These are phyloP conservation scores for Leptographium lundbergii DNA, from an alignment of 2,329 filamentous ascomycete species.

Conservation along the genomic window DNA sequence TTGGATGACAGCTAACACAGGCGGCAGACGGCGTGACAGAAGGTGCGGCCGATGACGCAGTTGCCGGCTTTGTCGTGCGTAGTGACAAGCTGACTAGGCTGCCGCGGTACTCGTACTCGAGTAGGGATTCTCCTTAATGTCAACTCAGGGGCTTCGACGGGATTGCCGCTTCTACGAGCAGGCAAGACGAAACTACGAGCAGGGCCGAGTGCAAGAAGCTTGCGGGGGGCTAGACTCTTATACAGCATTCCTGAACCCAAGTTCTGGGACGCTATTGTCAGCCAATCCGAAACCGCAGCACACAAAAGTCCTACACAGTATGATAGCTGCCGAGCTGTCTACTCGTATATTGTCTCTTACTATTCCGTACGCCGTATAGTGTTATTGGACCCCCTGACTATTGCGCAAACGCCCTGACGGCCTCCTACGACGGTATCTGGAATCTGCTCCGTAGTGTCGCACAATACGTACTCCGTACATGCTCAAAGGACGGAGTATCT, in stretches of 20 bases:
- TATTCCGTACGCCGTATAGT: too few relatives aligned
- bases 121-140: too few relatives aligned
- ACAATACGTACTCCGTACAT: neutral
- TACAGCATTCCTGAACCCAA: neutral
- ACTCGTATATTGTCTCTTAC: too few relatives aligned
- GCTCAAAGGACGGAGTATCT: too few relatives aligned
- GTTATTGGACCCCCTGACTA: too few relatives aligned
- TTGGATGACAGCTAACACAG: neutral
- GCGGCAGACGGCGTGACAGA: neutral
- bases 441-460: neutral
- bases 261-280: neutral
- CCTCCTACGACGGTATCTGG: too few relatives aligned
- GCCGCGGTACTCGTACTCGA: neutral
- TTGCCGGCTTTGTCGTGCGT: neutral
- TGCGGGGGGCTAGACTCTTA: too few relatives aligned
- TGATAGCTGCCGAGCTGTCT: neutral
- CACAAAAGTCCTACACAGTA: neutral
- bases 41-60: neutral
- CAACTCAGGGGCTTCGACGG: too few relatives aligned
- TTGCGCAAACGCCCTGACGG: too few relatives aligned
- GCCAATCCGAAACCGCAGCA: neutral
- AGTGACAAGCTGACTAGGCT: neutral
- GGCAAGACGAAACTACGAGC: too few relatives aligned
- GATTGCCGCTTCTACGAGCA: too few relatives aligned
- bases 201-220: too few relatives aligned